Conservation (phyloP, 2,329 filamentous ascomycete genomes). For the Pestalotiopsis sp. region DNA sequence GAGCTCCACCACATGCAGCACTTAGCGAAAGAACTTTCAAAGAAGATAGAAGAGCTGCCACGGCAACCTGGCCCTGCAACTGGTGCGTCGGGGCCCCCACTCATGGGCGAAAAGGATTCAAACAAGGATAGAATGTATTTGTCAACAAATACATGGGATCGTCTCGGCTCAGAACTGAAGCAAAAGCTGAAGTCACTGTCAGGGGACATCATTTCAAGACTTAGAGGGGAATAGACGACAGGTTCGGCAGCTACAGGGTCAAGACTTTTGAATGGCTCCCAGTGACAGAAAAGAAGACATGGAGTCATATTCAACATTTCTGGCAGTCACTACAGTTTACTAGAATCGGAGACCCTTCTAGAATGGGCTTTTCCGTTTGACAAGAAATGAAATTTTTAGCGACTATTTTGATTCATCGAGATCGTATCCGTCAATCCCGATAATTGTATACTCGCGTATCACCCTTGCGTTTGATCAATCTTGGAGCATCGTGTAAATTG, state of each 20-base stretch:
- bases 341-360: too few relatives aligned
- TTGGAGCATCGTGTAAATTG: too few relatives aligned
- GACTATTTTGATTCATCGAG: too few relatives aligned
- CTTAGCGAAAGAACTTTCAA: background rate
- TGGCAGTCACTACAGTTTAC: too few relatives aligned
- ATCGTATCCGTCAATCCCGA: too few relatives aligned
- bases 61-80: background rate
- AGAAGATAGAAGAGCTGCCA: background rate
- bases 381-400: too few relatives aligned
- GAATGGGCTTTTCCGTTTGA: too few relatives aligned
- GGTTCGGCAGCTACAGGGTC: background rate
- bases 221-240: background rate
- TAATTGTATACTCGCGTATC: too few relatives aligned
- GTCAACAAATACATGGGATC: background rate
- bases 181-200: background rate
- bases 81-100: background rate
- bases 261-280: too few relatives aligned
- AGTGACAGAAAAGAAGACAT: too few relatives aligned
- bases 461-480: too few relatives aligned
- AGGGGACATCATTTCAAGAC: background rate
- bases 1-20: background rate
- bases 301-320: too few relatives aligned
- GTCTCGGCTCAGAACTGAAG: background rate
- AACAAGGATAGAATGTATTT: background rate
- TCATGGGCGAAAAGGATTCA: background rate